phyloP scores from a whole-genome alignment of 441 rosid genomes.

The Pelargonium exstipulatum region DNA sequence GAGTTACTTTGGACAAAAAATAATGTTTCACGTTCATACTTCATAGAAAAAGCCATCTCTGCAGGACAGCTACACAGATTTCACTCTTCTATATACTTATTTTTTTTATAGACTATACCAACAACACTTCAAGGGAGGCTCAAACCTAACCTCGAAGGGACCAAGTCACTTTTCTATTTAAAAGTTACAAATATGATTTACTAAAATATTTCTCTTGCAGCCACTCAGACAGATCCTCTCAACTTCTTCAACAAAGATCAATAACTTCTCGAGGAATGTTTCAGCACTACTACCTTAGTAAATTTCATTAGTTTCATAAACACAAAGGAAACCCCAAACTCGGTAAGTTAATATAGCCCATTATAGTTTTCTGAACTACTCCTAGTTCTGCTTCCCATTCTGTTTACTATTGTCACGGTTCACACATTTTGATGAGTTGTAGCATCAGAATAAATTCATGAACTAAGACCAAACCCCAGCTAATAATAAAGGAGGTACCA shows the following conservation, averaged over 20 bases:
- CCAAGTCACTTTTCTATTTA: background rate
- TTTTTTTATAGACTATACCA: too few relatives aligned
- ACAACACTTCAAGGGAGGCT: too few relatives aligned
- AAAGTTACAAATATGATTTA: background rate
- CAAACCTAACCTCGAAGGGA: too few relatives aligned
- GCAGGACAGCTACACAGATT: background rate
- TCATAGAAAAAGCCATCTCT: background rate
- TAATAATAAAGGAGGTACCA: background rate
- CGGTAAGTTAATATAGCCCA: background rate
- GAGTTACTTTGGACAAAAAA: too few relatives aligned
- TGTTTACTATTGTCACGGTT: background rate
- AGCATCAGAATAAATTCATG: background rate
- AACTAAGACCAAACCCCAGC: background rate
- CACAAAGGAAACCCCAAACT: background rate
- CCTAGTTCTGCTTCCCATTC: background rate
- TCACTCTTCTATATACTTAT: background rate
- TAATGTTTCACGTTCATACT: too few relatives aligned
- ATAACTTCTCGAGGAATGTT: background rate
- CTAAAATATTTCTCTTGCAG: background rate
- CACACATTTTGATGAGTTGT: background rate
- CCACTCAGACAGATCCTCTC: background rate
- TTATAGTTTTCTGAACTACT: background rate
- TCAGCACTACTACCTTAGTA: background rate
- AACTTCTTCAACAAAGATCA: background rate
- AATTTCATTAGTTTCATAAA: background rate